These are phyloP conservation scores for Alectoria sarmentosa DNA, from an alignment of 495 filamentous ascomycete species.

Conservation along the genomic window DNA sequence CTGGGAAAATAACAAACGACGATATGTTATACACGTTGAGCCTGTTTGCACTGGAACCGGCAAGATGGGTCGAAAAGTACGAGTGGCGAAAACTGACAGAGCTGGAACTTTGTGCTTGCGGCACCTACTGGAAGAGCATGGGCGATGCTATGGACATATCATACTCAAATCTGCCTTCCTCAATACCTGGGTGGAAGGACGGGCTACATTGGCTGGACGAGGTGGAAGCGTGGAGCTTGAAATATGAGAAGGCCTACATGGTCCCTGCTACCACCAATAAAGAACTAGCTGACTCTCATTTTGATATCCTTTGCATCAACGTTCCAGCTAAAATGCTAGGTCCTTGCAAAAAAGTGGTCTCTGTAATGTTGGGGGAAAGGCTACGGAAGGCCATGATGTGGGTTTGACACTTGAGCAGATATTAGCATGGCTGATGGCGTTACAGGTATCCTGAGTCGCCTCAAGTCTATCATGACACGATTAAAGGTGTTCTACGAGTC, in stretches of 20 bases:
- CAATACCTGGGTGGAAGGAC: constrained; percentile 42
- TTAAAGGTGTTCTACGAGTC: constrained; percentile 35
- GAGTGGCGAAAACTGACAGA: constrained; percentile 58
- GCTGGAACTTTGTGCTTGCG: constrained; percentile 55
- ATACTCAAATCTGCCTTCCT: constrained; percentile 6
- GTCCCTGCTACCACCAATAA: constrained; percentile 48
- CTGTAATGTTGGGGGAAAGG: constrained; percentile 53
- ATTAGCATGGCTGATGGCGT: background rate
- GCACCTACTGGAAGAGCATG: constrained; percentile 55
- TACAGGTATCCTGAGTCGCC: constrained; percentile 41
- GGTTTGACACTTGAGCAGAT: constrained; percentile 20
- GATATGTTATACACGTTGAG: constrained; percentile 62
- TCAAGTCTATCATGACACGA: constrained; percentile 29
- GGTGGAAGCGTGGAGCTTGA: constrained; percentile 46
- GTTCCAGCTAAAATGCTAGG: constrained; percentile 42
- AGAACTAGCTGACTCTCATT: constrained; percentile 45
- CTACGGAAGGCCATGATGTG: constrained; percentile 56
- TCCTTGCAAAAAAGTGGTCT: constrained; percentile 42
- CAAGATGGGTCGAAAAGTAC: constrained; percentile 46
- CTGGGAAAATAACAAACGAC: constrained; percentile 52
- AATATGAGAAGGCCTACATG: constrained; percentile 52
- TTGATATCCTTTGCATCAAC: constrained; percentile 47
- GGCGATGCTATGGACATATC: constrained; percentile 54
- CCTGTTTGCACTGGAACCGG: constrained; percentile 52
- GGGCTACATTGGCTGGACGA: constrained; percentile 58